Evolutionary conservation across 2,329 filamentous ascomycete species (phyloP).

Genomic region (Monilinia vaccinii-corymbosi): DNA sequence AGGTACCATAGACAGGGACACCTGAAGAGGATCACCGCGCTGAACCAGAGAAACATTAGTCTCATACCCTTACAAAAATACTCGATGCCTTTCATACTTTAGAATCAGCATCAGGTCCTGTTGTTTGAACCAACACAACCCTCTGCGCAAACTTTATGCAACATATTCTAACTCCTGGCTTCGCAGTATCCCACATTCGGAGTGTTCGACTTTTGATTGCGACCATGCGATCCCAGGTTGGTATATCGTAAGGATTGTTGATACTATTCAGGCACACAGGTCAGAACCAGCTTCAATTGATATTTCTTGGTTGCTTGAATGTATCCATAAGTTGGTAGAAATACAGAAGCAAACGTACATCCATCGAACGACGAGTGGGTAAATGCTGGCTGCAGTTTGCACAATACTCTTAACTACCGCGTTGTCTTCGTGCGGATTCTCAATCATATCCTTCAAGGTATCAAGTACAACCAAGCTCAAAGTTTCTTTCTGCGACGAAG

Average conservation of each 20-base stretch:
- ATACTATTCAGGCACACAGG: constrained; percentile 48
- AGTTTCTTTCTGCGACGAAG: constrained; percentile 69
- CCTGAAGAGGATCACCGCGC: constrained; percentile 68
- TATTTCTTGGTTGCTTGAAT: constrained; percentile 2
- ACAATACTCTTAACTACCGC: constrained; percentile 79
- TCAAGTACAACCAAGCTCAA: constrained; percentile 70
- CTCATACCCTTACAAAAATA: not conserved
- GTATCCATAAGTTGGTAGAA: constrained; percentile 15
- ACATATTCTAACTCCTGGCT: constrained; percentile 73
- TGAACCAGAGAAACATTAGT: constrained; percentile 29
- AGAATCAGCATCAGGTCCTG: constrained; percentile 71
- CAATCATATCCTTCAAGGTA: constrained; percentile 61
- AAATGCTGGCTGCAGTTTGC: constrained; percentile 84
- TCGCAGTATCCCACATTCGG: constrained; percentile 74
- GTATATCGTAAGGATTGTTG: constrained; percentile 70
- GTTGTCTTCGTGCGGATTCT: constrained; percentile 65
- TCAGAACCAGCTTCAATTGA: constrained; percentile 20
- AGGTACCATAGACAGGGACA: constrained; percentile 79
- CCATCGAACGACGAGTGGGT: constrained; percentile 84
- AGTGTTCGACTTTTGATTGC: constrained; percentile 85
- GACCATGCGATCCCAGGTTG: constrained; percentile 80
- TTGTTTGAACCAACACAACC: constrained; percentile 84
- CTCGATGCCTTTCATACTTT: constrained; percentile 49
- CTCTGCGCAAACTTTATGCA: constrained; percentile 97
- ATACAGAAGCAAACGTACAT: constrained; percentile 58